phyloP scores from a whole-genome alignment of 345 rosid species.

The Citrus sp. region DNA sequence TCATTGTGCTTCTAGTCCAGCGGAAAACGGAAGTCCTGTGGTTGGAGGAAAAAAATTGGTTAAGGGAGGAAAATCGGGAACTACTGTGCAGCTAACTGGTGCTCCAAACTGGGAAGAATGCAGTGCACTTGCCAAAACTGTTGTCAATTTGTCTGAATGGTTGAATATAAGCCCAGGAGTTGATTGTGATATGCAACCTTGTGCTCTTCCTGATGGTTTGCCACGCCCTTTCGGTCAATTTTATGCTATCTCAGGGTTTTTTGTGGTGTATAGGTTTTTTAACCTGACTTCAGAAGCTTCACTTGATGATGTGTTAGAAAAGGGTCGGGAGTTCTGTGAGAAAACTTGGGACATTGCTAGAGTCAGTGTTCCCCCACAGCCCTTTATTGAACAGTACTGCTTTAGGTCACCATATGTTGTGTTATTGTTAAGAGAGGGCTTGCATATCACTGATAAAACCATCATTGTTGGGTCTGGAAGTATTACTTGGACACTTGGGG shows the following conservation, averaged over 20 bases:
- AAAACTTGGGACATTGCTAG: slow-evolving; percentile 78
- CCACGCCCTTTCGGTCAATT: slow-evolving; percentile 91
- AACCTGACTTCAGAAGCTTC: slow-evolving; percentile 78
- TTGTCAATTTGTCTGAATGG: slow-evolving; percentile 93
- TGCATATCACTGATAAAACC: slow-evolving; percentile 76
- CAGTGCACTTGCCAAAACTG: slow-evolving; percentile 68
- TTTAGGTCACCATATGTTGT: slow-evolving; percentile 95
- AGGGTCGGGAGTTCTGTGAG: slow-evolving; percentile 81
- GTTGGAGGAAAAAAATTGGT: slow-evolving; percentile 31
- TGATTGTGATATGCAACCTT: slow-evolving; percentile 92
- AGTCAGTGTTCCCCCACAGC: slow-evolving; percentile 86
- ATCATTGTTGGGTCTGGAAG: slow-evolving; percentile 87
- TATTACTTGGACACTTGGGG: slow-evolving; percentile 98
- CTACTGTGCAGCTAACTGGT: slow-evolving; percentile 66
- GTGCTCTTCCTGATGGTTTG: slow-evolving; percentile 70
- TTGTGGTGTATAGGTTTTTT: slow-evolving; percentile 84
- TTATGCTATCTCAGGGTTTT: slow-evolving; percentile 92
- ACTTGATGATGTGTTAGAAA: slow-evolving; percentile 89
- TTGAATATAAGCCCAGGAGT: slow-evolving; percentile 51
- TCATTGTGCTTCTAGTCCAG: slow-evolving; percentile 53
- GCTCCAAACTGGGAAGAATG: slow-evolving; percentile 88
- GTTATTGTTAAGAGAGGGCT: slow-evolving; percentile 80
- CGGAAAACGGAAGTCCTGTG: slow-evolving; percentile 42
- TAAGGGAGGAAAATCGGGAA: slow-evolving; percentile 60
- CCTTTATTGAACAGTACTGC: slow-evolving; percentile 97